These are phyloP conservation scores for Borovskyia barvae DNA, from an alignment of 208 protist species.

Conservation along the genomic window DNA sequence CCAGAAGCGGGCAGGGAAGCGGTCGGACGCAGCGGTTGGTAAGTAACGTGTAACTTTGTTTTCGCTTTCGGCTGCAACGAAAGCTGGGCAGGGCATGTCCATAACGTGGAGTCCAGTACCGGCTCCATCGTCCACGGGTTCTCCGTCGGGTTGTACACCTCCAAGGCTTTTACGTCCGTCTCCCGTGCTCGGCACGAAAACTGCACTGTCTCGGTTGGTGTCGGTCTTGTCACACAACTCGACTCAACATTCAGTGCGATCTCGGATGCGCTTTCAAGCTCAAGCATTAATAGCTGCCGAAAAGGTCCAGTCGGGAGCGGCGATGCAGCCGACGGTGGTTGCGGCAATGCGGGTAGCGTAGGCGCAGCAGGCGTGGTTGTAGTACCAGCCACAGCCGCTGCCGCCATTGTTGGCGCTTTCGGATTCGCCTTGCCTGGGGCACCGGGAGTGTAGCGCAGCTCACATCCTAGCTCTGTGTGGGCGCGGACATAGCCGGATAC, in stretches of 20 bases:
- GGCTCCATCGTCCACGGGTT: slow-evolving; percentile 86
- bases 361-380: too few relatives aligned
- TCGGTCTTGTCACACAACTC: slow-evolving; percentile 64
- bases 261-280: slow-evolving; percentile 77
- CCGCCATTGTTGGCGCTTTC: background rate
- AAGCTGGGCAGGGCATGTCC: slow-evolving; percentile 59
- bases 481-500: slow-evolving; percentile 79
- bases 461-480: slow-evolving; percentile 87
- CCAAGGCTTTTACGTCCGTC: slow-evolving; percentile 58
- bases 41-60: slow-evolving; percentile 75
- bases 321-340: background rate
- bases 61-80: slow-evolving; percentile 73
- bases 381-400: background rate
- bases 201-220: slow-evolving; percentile 59
- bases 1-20: background rate
- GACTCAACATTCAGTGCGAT: slow-evolving; percentile 85
- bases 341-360: background rate
- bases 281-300: slow-evolving; percentile 46
- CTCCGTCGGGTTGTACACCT: slow-evolving; percentile 80
- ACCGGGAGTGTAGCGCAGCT: slow-evolving; percentile 88
- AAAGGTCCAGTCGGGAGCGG: slow-evolving; percentile 14
- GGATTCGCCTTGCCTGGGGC: background rate
- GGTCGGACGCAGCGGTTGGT: slow-evolving; percentile 85
- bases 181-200: slow-evolving; percentile 86
- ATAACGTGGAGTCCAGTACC: slow-evolving; percentile 80